Evolutionary conservation across 1,284 basidiomycete genomes (phyloP), one percentile per base, ranked within the genome.

Genomic region (Entoloma clypeatum): DNA sequence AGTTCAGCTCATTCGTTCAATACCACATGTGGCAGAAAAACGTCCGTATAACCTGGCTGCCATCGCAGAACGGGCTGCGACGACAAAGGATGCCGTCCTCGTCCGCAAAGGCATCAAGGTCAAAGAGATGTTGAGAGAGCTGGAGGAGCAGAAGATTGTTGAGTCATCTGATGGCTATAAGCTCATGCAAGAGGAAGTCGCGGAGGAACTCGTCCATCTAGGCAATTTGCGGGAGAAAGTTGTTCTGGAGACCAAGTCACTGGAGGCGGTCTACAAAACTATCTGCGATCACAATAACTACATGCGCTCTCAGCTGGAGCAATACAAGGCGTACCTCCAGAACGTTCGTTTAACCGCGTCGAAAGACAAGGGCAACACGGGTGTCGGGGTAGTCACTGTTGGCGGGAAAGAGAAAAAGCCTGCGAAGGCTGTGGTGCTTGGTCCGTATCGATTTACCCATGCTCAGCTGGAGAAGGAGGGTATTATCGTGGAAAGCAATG

Each of bases 201-300:
- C 83, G 1, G 89, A 90, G 7, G 96, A 99, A 65, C 83, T 99
- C 48, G 86, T 86, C 5, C 95, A 98, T 63, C 80, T 99, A 19
- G 95, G 95, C 41, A 98, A 97, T 64, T 74, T 98, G 52, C 81
- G 91, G 34, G 95, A 99, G 65, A 99, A 98, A 72, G 92, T 99
- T 34, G 59, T 96, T 25, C 67, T 90, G 47, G 96, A 99, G 72
- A 93, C 90, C 38, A 84, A 89, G 54, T 90, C 85, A 10, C 77
- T 99, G 44, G 94, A 98, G 50, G 83, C 89, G 3, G 96, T 99
- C 19, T 98, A 93, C 81, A 95, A 96, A 77, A 98, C 96, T 17
- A 98, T 99, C 53, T 87, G 93, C 64, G 95, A 99, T 62, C 96
- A 99, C 71, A 98, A 99, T 72, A 92, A 91, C 64, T 99, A 99